A percentile compares a stretch with the other conserved stretches of the same genome.
Evolutionary conservation across 257 asterid species (phyloP).

Genomic region (Hygrophila difformis): DNA sequence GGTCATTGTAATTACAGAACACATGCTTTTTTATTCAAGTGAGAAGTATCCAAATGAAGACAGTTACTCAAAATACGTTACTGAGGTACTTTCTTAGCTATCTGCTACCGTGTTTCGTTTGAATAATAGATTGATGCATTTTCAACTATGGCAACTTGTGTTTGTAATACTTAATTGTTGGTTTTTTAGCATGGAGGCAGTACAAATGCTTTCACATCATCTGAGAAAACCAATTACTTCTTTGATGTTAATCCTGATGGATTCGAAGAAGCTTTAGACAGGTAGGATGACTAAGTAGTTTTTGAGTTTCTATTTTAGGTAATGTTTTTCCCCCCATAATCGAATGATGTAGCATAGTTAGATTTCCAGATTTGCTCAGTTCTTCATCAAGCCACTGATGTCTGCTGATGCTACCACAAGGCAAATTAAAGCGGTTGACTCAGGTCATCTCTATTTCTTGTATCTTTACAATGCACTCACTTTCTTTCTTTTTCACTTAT

Average conservation of each 20-base stretch:
- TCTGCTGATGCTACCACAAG: slow-evolving; percentile 93
- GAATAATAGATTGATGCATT: background rate
- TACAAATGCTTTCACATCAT: slow-evolving; percentile 91
- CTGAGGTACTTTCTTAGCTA: slow-evolving; percentile 47
- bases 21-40: slow-evolving; percentile 96
- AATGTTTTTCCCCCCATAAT: background rate
- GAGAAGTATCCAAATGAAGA: slow-evolving; percentile 94
- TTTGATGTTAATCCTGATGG: slow-evolving; percentile 85
- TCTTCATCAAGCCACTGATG: slow-evolving; percentile 92
- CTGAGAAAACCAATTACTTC: slow-evolving; percentile 76
- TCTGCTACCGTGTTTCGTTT: background rate
- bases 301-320: background rate
- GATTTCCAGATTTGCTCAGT: slow-evolving; percentile 72
- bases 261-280: slow-evolving; percentile 92
- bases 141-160: no score
- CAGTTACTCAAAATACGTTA: slow-evolving; percentile 82
- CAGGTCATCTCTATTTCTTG: slow-evolving; percentile 48
- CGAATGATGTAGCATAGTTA: slow-evolving; percentile 12
- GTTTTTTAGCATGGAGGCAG: slow-evolving; percentile 90
- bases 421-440: slow-evolving; percentile 95
- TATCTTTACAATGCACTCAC: slow-evolving; percentile 10
- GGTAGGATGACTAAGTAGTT: slow-evolving; percentile 30
- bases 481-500: slow-evolving; percentile 16
- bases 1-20: slow-evolving; percentile 46
- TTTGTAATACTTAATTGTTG: no score